Evolutionary conservation across 2,329 filamentous ascomycete genomes (phyloP).

Genomic region (Talaromyces sp.): DNA sequence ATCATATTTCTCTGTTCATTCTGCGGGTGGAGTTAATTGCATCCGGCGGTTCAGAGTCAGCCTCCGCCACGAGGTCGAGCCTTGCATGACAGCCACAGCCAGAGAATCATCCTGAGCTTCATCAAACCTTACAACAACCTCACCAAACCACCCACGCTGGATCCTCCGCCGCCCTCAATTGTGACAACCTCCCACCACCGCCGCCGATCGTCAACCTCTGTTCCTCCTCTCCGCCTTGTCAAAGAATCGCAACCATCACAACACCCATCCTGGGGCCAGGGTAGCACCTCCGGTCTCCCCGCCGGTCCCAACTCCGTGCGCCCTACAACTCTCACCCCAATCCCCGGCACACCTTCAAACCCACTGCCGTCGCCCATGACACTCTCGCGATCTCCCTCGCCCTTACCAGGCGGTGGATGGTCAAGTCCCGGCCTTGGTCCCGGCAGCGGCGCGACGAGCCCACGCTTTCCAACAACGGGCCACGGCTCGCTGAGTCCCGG

Average conservation of each 20-base stretch:
- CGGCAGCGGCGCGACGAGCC: constrained; percentile 67
- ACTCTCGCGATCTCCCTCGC: constrained; percentile 82
- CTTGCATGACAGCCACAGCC: constrained; percentile 4
- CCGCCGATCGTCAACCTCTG: constrained; percentile 45
- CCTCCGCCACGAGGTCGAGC: constrained; percentile 11
- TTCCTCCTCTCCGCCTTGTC: constrained; percentile 41
- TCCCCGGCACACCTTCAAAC: constrained; percentile 58
- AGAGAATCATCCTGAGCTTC: not conserved
- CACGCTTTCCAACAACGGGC: constrained; percentile 40
- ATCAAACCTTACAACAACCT: not conserved
- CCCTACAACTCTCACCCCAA: constrained; percentile 33
- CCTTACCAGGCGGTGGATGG: constrained; percentile 81
- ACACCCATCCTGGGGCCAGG: constrained; percentile 19
- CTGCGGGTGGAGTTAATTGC: not conserved
- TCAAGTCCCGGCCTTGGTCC: constrained; percentile 75
- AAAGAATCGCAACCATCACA: constrained; percentile 19
- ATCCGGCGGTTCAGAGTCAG: not conserved
- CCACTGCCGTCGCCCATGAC: constrained; percentile 65
- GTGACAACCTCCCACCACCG: constrained; percentile 30
- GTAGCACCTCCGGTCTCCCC: constrained; percentile 26
- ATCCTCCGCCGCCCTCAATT: constrained; percentile 42
- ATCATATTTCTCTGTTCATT: not conserved
- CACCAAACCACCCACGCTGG: constrained; percentile 21
- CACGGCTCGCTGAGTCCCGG: constrained; percentile 23
- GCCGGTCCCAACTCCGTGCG: constrained; percentile 17